Base-by-base conservation (phyloP, 2,329 filamentous ascomycete species). In the Fusarium concolor region DNA sequence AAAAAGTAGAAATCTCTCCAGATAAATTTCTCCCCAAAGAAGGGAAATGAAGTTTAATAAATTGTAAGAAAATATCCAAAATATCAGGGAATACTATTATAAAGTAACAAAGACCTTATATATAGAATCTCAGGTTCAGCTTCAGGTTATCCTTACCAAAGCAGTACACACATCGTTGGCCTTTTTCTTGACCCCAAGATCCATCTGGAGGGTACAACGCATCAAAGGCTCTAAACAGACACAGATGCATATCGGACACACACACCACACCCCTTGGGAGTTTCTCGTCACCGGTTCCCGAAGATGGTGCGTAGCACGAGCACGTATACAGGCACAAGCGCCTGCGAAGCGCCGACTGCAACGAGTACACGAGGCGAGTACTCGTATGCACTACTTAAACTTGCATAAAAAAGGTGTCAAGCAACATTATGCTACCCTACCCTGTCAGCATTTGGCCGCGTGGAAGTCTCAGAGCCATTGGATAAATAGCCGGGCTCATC, bases 281-380 rank as follows among this genome's bases (percentile, higher is more conserved):
- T 41, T 24, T 31, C 46, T 46, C 62, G 56, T 64, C 65, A 68
- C 65, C 54, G 54, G 65, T 68, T 59, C 28, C 58, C 52, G 28
- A 45, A 51, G 54, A 63, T 31, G 47, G 45, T 68, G 64, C 47
- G 64, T 67, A 43, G 37, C 64, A 65, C 53, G 39, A 46, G 35
- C 57, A 61, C 44, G 22, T 33, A 18, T 24, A 45, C 44, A 39
- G 44, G 44, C 28, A 45, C 44, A 68, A 51, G 52, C 64, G 46
- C 63, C 44, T 41, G 49, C 45, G 57, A 67, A 66, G 57, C 57
- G 45, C 35, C 63, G 9, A 29, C 29, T 51, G 42, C 17, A 42
- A 28, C 31, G 17, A 39, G 33, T 41, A 39, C 41, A 18, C 29
- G 29, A 35, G n/a, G n/a, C 14, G 26, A 26, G 17, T 44, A 44